phyloP scores from a whole-genome alignment of 1,284 basidiomycete species.

The Cutaneotrichosporon cutaneum region DNA sequence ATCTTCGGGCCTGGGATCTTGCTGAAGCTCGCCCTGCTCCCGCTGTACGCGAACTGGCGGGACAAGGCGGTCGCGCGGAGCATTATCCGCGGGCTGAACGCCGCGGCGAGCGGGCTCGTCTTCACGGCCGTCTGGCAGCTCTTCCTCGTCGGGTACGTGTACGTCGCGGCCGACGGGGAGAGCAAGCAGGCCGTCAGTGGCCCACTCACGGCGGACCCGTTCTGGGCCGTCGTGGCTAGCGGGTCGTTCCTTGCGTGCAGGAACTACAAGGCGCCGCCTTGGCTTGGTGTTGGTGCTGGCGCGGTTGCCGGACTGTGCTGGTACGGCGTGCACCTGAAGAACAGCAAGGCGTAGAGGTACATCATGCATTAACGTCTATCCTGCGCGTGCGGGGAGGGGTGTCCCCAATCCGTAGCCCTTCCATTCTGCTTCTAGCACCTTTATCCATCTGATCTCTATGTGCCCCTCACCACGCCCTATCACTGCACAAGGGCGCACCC shows the following conservation, averaged over 20 bases:
- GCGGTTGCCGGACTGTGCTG: constrained; percentile 52
- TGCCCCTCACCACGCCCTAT: too few relatives aligned
- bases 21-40: constrained; percentile 58
- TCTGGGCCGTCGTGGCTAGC: constrained; percentile 55
- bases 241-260: constrained; percentile 43
- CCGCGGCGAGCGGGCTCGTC: constrained; percentile 60
- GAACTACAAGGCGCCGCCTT: constrained; percentile 51
- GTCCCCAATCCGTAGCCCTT: too few relatives aligned
- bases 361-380: too few relatives aligned
- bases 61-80: constrained; percentile 53
- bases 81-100: constrained; percentile 59
- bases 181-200: constrained; percentile 33
- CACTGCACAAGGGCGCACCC: too few relatives aligned
- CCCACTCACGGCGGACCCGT: constrained; percentile 53
- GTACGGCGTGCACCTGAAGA: constrained; percentile 44
- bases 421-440: too few relatives aligned
- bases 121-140: constrained; percentile 61
- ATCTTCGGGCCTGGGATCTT: constrained; percentile 60
- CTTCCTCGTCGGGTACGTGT: constrained; percentile 51
- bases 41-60: constrained; percentile 57
- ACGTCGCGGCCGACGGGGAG: constrained; percentile 37
- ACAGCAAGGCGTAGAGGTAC: too few relatives aligned
- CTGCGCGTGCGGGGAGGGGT: too few relatives aligned
- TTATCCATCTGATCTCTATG: too few relatives aligned
- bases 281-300: constrained; percentile 49